Conservation (phyloP, 768 basidiomycete genomes). For the Lenzites betulinus region DNA sequence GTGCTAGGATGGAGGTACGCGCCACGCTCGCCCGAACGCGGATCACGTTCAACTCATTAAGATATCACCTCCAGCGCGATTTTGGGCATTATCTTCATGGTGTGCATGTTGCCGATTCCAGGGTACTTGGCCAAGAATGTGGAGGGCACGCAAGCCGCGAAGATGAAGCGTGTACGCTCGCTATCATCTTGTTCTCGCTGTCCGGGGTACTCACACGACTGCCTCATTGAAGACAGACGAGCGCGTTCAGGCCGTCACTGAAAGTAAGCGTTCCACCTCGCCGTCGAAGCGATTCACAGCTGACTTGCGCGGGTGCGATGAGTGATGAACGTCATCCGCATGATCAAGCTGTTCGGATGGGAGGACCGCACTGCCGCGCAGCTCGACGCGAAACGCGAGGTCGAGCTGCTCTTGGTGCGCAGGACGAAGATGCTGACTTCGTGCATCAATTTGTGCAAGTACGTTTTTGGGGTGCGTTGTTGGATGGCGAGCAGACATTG, state of each 20-base stretch:
- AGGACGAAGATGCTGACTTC: constrained; percentile 54
- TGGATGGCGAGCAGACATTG: too few species aligned
- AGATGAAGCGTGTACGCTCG: constrained; percentile 41
- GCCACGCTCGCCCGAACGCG: too few species aligned
- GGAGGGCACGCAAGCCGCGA: constrained; percentile 36
- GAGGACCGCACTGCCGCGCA: constrained; percentile 49
- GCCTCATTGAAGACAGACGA: constrained; percentile 56
- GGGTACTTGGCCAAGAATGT: constrained; percentile 39
- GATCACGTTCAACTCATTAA: not conserved
- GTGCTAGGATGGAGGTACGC: constrained; percentile 51
- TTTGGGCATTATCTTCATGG: constrained; percentile 29
- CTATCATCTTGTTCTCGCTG: not conserved
- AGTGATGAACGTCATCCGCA: constrained; percentile 40
- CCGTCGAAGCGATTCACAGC: constrained; percentile 39
- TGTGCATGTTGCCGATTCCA: constrained; percentile 42
- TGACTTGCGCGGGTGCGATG: too few species aligned
- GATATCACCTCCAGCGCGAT: constrained; percentile 30
- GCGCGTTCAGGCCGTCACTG: constrained; percentile 49
- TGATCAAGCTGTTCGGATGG: constrained; percentile 51
- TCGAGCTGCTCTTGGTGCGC: constrained; percentile 58
- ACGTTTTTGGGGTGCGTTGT: too few species aligned
- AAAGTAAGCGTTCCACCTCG: constrained; percentile 29
- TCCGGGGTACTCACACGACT: too few species aligned
- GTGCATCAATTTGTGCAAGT: constrained; percentile 47
- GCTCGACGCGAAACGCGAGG: constrained; percentile 57